Evolutionary conservation across 352 stramenopile species (phyloP).

Genomic region (Globisporangium polare): DNA sequence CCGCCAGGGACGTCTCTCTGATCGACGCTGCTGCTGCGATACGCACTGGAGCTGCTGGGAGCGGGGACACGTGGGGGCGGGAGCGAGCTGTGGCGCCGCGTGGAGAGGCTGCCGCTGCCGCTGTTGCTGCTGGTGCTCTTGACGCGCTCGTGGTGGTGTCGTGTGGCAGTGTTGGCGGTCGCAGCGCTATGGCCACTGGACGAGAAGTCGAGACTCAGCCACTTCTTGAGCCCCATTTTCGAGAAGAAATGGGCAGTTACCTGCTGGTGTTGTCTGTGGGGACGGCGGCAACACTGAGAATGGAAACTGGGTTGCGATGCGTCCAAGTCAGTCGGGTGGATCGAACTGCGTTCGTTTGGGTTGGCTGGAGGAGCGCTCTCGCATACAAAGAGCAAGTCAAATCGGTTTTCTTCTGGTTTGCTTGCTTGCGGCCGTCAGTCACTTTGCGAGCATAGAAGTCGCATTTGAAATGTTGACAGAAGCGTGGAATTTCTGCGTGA

Average conservation of each 20-base stretch:
- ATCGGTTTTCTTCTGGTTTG: neutral
- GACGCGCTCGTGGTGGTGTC: slow-evolving; percentile 4
- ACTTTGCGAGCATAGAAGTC: no score
- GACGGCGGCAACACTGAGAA: neutral
- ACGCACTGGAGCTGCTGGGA: slow-evolving; percentile 2
- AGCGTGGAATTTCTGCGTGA: neutral
- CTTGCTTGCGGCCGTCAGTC: no score
- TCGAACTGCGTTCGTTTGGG: neutral
- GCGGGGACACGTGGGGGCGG: neutral
- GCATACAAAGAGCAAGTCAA: slow-evolving; percentile 10
- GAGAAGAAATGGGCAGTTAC: neutral
- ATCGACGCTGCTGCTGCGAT: slow-evolving; percentile 13
- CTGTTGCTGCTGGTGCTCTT: slow-evolving; percentile 4
- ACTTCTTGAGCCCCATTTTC: slow-evolving; percentile 13
- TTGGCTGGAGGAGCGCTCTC: neutral
- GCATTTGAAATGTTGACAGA: neutral
- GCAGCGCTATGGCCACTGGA: neutral
- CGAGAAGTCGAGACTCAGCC: slow-evolving; percentile 13
- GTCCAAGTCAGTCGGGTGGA: neutral
- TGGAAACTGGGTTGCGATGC: neutral
- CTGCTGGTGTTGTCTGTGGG: no score
- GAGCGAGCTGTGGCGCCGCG: slow-evolving; percentile 12
- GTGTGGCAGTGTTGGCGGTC: neutral
- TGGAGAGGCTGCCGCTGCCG: neutral
- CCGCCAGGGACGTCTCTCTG: neutral